Conservation (phyloP, 2,329 filamentous ascomycete genomes). For the Ceratocystis papillata region DNA sequence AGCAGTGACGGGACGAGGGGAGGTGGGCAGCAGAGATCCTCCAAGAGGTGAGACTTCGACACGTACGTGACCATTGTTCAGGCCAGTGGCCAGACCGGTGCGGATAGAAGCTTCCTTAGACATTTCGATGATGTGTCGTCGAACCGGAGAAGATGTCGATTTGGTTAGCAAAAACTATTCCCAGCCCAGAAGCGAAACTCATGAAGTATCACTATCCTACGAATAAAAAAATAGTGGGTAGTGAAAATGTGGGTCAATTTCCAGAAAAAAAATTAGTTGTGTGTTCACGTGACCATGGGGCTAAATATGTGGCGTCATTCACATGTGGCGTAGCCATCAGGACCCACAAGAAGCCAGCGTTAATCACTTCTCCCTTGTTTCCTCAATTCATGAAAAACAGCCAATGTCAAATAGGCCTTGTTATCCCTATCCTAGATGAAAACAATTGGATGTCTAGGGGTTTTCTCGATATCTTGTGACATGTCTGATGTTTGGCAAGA, state of each 20-base stretch:
- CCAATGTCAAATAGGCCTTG: neutral
- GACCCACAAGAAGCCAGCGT: neutral
- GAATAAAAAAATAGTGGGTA: slow-evolving; percentile 19
- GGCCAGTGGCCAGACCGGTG: slow-evolving; percentile 50
- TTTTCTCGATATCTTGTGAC: neutral
- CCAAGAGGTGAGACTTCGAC: slow-evolving; percentile 59
- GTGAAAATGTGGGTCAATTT: slow-evolving; percentile 19
- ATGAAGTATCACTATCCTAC: slow-evolving; percentile 6
- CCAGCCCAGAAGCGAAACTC: slow-evolving; percentile 15
- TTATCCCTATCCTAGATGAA: neutral
- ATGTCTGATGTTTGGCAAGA: neutral
- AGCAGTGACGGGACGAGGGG: slow-evolving; percentile 12
- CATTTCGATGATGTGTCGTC: slow-evolving; percentile 36
- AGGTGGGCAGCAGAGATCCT: slow-evolving; percentile 50
- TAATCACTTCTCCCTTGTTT: neutral
- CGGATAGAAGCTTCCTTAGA: slow-evolving; percentile 49
- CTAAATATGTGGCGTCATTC: neutral
- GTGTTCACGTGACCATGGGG: slow-evolving; percentile 20
- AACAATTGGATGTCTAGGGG: neutral
- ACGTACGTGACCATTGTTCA: slow-evolving; percentile 57
- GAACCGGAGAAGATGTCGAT: slow-evolving; percentile 28
- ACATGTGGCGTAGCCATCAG: neutral
- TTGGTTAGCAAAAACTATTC: slow-evolving; percentile 27
- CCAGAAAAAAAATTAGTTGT: slow-evolving; percentile 14
- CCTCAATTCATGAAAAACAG: neutral